Evolutionary conservation across 495 filamentous ascomycete genomes (phyloP).

Genomic region (Staphylotrichum tortipilum): DNA sequence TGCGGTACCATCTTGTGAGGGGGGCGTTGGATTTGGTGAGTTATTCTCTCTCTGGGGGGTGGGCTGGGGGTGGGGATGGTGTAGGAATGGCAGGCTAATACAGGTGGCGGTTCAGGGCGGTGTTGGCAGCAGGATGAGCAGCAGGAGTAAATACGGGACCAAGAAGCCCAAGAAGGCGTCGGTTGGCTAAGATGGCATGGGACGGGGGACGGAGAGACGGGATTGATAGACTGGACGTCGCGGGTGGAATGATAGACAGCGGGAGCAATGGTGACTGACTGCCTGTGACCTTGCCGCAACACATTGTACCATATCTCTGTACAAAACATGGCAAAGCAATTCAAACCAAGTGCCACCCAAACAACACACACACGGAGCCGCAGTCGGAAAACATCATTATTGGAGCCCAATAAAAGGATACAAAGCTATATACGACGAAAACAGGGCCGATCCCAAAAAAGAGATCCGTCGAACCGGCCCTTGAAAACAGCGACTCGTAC

Average conservation of each 20-base stretch:
- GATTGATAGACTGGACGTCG: neutral
- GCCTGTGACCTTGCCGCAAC: neutral
- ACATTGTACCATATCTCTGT: constrained; percentile 7
- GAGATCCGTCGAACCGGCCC: neutral
- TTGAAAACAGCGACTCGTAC: neutral
- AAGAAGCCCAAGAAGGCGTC: constrained; percentile 87
- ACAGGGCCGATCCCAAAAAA: too few species aligned
- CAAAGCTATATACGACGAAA: constrained; percentile 1
- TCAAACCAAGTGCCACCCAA: too few species aligned
- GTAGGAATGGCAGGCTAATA: constrained; percentile 14
- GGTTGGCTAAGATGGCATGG: constrained; percentile 25
- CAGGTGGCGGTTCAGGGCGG: constrained; percentile 60
- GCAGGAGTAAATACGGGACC: constrained; percentile 92
- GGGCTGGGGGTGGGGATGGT: neutral
- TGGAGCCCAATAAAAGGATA: neutral
- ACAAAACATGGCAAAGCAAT: neutral
- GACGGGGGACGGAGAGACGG: neutral
- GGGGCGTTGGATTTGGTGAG: constrained; percentile 91
- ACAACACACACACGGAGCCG: too few species aligned
- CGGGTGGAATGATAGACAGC: neutral
- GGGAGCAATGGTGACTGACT: neutral
- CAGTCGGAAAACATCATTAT: neutral
- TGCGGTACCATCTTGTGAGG: constrained; percentile 87
- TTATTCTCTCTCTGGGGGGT: constrained; percentile 11
- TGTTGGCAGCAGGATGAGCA: constrained; percentile 71